phyloP scores from a whole-genome alignment of 176 grass and related monocot genomes.

The Triticum dicoccoides region DNA sequence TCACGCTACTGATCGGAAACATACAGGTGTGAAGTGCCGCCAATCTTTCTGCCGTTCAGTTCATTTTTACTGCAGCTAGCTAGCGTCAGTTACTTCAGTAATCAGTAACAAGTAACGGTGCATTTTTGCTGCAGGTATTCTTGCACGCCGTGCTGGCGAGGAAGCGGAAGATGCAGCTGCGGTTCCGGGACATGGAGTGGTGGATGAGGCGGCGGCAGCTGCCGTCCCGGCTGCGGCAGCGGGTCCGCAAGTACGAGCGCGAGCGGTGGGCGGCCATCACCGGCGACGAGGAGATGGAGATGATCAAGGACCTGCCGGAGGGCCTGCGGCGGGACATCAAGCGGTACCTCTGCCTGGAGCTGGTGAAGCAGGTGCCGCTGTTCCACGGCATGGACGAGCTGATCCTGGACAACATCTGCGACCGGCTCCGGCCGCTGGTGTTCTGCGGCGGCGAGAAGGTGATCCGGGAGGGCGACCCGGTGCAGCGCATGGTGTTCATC shows the following conservation, averaged over 20 bases:
- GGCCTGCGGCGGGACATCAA: slow-evolving; percentile 85
- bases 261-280: slow-evolving; percentile 82
- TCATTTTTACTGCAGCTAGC: not conserved
- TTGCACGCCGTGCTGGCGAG: slow-evolving; percentile 85
- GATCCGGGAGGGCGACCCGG: slow-evolving; percentile 92
- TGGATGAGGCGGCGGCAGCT: slow-evolving; percentile 96
- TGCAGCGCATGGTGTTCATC: slow-evolving; percentile 93
- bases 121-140: slow-evolving; percentile 59
- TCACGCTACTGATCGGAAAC: slow-evolving; percentile 96
- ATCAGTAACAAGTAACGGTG: not conserved
- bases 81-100: not conserved
- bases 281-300: slow-evolving; percentile 94
- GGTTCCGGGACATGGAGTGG: slow-evolving; percentile 95
- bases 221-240: slow-evolving; percentile 70
- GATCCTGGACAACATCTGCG: slow-evolving; percentile 94
- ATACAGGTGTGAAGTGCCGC: slow-evolving; percentile 70
- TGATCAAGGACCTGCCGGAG: slow-evolving; percentile 82
- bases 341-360: slow-evolving; percentile 87
- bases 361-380: slow-evolving; percentile 82
- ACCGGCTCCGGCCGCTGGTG: slow-evolving; percentile 72
- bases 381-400: slow-evolving; percentile 97
- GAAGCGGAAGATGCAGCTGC: slow-evolving; percentile 88
- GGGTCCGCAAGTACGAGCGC: slow-evolving; percentile 76
- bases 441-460: slow-evolving; percentile 94
- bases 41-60: not conserved